phyloP scores from a whole-genome alignment of 371 early-diverging fungal genomes.

The Syncephalastrum racemosum region DNA sequence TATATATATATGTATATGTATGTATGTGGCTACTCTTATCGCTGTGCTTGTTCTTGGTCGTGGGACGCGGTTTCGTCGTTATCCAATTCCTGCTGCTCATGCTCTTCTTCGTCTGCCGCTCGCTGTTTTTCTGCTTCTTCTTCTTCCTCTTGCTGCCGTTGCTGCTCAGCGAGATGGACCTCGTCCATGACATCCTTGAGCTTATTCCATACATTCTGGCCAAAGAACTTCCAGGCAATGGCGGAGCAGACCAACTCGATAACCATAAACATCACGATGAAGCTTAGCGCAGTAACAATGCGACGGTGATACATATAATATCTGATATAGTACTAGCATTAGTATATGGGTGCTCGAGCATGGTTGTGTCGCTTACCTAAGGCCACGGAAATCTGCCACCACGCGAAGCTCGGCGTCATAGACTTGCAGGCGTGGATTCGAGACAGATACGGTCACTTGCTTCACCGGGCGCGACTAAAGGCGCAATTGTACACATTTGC shows the following conservation, averaged over 20 bases:
- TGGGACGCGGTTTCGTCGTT: background rate
- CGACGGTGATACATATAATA: conserved; percentile 88
- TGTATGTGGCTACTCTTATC: too few species aligned
- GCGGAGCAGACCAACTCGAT: conserved; percentile 74
- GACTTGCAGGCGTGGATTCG: conserved; percentile 66
- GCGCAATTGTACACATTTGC: background rate
- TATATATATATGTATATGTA: too few species aligned
- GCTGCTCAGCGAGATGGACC: conserved; percentile 7
- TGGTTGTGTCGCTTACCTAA: conserved; percentile 21
- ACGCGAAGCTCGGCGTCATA: conserved; percentile 70
- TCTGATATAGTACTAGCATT: conserved; percentile 21
- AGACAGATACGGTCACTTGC: conserved; percentile 64
- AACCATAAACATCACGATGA: conserved; percentile 67
- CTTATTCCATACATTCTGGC: conserved; percentile 43
- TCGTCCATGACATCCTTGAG: conserved; percentile 25
- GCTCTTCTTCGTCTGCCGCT: background rate
- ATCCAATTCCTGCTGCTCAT: background rate
- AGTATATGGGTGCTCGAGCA: background rate
- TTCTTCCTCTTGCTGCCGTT: conserved; percentile 6
- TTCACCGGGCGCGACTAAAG: conserved; percentile 57
- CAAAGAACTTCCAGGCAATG: conserved; percentile 71
- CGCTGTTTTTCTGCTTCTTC: background rate
- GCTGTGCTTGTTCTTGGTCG: too few species aligned
- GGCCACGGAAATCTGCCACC: conserved; percentile 87
- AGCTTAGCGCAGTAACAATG: conserved; percentile 67